phyloP scores from a whole-genome alignment of 2,329 filamentous ascomycete genomes.

The Periconia digitata region DNA sequence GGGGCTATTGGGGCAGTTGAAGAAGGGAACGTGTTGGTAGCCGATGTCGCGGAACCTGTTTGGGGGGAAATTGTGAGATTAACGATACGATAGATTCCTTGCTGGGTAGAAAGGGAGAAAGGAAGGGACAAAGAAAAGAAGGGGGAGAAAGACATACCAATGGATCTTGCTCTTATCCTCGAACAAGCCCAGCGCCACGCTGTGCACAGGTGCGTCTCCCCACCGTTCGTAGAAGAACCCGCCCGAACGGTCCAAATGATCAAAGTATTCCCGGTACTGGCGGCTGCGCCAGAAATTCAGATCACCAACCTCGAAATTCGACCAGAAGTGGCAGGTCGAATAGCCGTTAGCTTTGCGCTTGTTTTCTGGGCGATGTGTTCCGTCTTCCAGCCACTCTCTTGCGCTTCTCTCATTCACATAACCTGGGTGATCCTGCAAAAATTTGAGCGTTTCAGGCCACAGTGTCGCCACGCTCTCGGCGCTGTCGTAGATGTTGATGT shows the following conservation, averaged over 20 bases:
- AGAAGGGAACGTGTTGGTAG: slow-evolving; percentile 97
- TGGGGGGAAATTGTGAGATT: too few relatives aligned
- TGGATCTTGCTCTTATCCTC: slow-evolving; percentile 89
- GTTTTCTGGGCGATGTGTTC: slow-evolving; percentile 73
- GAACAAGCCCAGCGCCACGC: slow-evolving; percentile 87
- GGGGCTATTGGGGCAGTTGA: slow-evolving; percentile 96
- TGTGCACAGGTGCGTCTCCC: slow-evolving; percentile 97
- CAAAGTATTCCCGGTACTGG: slow-evolving; percentile 92
- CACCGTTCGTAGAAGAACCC: slow-evolving; percentile 99
- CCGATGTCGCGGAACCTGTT: slow-evolving; percentile 97
- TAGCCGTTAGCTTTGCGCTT: slow-evolving; percentile 84
- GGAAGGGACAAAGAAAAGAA: not conserved
- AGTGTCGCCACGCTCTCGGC: slow-evolving; percentile 82
- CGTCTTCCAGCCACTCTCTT: slow-evolving; percentile 83
- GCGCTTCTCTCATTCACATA: slow-evolving; percentile 84
- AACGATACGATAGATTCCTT: slow-evolving; percentile 1
- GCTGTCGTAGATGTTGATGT: slow-evolving; percentile 93
- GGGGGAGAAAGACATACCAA: slow-evolving; percentile 67
- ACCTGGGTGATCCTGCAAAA: slow-evolving; percentile 80
- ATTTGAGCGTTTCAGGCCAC: slow-evolving; percentile 95
- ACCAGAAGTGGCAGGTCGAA: slow-evolving; percentile 99
- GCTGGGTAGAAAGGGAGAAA: not conserved
- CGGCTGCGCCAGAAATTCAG: slow-evolving; percentile 90
- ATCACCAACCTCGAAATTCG: slow-evolving; percentile 95
- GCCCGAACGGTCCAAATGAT: slow-evolving; percentile 88